Percentiles rank a stretch among this genome's conserved stretches.
phyloP scores from a whole-genome alignment of 768 basidiomycete species.

The Termitomyces heimii region DNA sequence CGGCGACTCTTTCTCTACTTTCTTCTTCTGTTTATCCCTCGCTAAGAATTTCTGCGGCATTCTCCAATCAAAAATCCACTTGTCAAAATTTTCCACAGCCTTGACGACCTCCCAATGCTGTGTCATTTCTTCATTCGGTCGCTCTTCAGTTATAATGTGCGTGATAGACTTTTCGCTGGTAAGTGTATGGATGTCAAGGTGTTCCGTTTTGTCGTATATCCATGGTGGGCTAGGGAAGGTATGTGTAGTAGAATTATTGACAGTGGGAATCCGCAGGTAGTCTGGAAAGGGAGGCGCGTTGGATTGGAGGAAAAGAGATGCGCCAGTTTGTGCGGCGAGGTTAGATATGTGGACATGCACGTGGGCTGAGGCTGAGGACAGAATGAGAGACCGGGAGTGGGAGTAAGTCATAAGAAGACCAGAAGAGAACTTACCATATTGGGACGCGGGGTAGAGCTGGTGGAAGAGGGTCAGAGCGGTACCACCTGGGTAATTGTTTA shows the following conservation, averaged over 20 bases:
- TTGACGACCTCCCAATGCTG: conserved; percentile 38
- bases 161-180: conserved; percentile 38
- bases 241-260: not conserved
- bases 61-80: conserved; percentile 25
- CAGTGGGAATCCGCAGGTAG: conserved; percentile 6
- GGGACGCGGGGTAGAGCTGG: conserved; percentile 26
- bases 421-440: conserved; percentile 8
- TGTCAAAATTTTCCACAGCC: conserved; percentile 22
- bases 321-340: conserved; percentile 85
- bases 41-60: conserved; percentile 11
- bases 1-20: conserved; percentile 6
- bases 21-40: not conserved
- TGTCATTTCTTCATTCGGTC: conserved; percentile 18
- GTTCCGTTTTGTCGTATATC: conserved; percentile 84
- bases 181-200: conserved; percentile 36
- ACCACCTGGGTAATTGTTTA: conserved; percentile 88
- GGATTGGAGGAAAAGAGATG: conserved; percentile 79
- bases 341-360: conserved; percentile 74
- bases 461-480: conserved; percentile 63
- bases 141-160: conserved; percentile 56
- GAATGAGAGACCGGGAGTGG: not conserved
- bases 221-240: conserved; percentile 28
- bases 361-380: conserved; percentile 11
- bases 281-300: conserved; percentile 47
- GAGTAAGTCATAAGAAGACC: not conserved